Evolutionary conservation across 768 basidiomycete species (phyloP).

Genomic region (Megacollybia marginata): DNA sequence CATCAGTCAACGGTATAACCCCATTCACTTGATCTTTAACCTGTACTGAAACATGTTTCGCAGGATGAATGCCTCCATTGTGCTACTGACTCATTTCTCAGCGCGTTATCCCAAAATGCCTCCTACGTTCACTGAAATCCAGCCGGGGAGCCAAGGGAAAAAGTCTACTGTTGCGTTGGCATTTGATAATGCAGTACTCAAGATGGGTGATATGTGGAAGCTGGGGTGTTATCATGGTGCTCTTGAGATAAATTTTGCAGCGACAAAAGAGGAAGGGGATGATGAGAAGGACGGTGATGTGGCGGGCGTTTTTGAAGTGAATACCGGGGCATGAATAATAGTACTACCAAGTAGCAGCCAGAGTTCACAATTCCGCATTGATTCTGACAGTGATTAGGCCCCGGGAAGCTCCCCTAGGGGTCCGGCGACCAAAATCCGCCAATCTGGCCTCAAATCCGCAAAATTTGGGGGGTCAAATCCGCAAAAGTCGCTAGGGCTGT

Average conservation of each 20-base stretch:
- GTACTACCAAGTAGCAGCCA: no score
- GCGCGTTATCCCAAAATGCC: slow-evolving; percentile 89
- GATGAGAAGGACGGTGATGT: slow-evolving; percentile 1
- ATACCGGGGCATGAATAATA: neutral
- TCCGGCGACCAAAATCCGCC: no score
- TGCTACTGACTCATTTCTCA: slow-evolving; percentile 94
- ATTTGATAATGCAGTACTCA: slow-evolving; percentile 72
- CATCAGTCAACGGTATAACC: slow-evolving; percentile 57
- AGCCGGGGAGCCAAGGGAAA: slow-evolving; percentile 6
- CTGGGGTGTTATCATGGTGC: slow-evolving; percentile 68
- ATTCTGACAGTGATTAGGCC: no score
- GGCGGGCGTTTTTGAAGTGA: no score
- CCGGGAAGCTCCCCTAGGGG: no score
- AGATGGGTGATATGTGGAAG: slow-evolving; percentile 81
- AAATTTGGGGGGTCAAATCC: no score
- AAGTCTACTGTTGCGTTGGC: slow-evolving; percentile 62
- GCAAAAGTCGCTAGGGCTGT: no score
- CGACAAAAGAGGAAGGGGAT: slow-evolving; percentile 36
- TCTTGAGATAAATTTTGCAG: slow-evolving; percentile 55
- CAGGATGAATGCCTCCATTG: slow-evolving; percentile 80
- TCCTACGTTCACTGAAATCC: slow-evolving; percentile 28
- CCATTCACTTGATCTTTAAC: slow-evolving; percentile 4
- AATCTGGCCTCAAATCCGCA: no score
- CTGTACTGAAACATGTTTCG: neutral
- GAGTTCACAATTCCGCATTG: no score